These are phyloP conservation scores for Fusarium subtropicale DNA, from an alignment of 2,329 filamentous ascomycete species.

Conservation along the genomic window DNA sequence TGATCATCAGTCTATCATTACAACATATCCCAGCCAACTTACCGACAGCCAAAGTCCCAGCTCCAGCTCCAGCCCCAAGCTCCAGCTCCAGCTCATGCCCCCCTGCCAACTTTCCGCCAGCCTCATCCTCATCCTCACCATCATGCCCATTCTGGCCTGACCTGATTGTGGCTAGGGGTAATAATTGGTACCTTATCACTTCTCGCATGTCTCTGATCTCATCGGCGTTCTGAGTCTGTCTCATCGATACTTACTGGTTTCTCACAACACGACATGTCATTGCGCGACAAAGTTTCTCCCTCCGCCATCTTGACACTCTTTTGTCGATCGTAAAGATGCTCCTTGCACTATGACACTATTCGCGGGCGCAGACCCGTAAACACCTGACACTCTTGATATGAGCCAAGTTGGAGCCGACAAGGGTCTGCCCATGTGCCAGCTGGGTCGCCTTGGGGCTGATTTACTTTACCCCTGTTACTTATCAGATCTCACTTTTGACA, in stretches of 20 bases:
- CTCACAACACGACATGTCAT: neutral
- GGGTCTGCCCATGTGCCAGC: conserved; percentile 9
- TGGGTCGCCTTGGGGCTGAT: neutral
- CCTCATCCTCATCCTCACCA: conserved; percentile 4
- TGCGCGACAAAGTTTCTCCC: neutral
- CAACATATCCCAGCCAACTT: neutral
- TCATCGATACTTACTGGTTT: neutral
- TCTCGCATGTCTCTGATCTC: neutral
- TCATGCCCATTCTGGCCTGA: neutral
- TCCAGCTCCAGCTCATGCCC: conserved; percentile 2
- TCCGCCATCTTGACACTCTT: neutral
- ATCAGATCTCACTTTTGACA: conserved; percentile 34
- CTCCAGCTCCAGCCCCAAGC: neutral
- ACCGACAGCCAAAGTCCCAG: neutral
- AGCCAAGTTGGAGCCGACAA: conserved; percentile 1
- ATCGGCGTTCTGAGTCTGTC: neutral
- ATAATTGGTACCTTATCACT: neutral
- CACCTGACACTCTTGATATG: conserved; percentile 1
- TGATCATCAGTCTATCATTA: conserved; percentile 5
- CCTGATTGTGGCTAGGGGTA: neutral
- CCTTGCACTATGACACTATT: neutral
- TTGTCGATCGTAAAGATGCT: neutral
- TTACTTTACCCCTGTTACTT: conserved; percentile 18
- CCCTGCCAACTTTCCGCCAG: conserved; percentile 15
- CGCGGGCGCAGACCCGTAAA: neutral